Evolutionary conservation across 306 rosid genomes (phyloP).

Genomic region (Citrullus mucosospermus): DNA sequence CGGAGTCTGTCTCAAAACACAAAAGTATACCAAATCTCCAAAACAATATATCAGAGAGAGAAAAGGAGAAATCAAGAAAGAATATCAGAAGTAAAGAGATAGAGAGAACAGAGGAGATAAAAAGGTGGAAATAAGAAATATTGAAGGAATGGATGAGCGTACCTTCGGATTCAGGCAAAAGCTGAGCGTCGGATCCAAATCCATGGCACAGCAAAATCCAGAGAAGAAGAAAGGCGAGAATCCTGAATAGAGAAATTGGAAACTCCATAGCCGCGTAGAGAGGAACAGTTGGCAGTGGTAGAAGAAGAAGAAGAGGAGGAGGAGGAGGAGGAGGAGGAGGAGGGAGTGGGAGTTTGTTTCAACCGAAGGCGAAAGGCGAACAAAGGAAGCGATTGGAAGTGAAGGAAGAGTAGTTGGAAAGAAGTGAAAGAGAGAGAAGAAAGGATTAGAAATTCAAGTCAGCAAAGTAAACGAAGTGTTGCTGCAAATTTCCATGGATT

Average conservation of each 20-base stretch:
- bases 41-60: too few species aligned
- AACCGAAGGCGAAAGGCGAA: neutral
- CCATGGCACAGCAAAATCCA: neutral
- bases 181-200: constrained; percentile 14
- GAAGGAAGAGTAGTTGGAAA: neutral
- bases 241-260: neutral
- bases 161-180: constrained; percentile 22
- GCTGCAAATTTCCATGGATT: neutral
- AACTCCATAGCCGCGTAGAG: neutral
- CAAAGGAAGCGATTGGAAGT: neutral
- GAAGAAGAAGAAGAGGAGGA: neutral
- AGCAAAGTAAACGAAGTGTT: neutral
- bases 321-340: neutral
- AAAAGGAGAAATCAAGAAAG: too few species aligned
- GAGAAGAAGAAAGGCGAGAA: neutral
- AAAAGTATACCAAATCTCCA: too few species aligned
- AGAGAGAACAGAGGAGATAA: too few species aligned
- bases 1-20: too few species aligned
- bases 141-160: neutral
- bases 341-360: neutral
- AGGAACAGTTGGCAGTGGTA: neutral
- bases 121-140: too few species aligned
- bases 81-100: too few species aligned
- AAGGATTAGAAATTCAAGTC: neutral
- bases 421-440: neutral